phyloP scores from a whole-genome alignment of 169 alveolate species.

The Plasmodium gonderi region DNA sequence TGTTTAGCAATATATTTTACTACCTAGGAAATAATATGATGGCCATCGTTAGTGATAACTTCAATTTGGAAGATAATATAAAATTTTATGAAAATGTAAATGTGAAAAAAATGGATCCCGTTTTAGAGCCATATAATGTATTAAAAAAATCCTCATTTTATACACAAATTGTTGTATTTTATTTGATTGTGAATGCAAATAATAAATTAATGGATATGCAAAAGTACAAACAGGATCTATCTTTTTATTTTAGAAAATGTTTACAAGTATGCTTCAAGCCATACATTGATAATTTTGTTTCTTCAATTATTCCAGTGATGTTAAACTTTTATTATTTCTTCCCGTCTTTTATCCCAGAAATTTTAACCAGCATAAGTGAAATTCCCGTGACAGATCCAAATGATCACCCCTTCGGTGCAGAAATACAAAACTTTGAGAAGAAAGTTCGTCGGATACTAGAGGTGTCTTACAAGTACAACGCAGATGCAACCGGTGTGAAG shows the following conservation, averaged over 20 bases:
- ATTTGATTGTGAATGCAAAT: constrained; percentile 39
- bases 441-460: constrained; percentile 6
- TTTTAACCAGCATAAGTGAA: not conserved
- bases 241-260: constrained; percentile 6
- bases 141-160: constrained; percentile 43
- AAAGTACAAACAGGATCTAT: not conserved
- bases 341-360: constrained; percentile 36
- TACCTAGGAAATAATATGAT: constrained; percentile 29
- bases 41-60: constrained; percentile 38
- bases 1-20: constrained; percentile 33
- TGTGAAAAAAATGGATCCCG: not conserved
- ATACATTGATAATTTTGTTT: constrained; percentile 8
- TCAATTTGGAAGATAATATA: constrained; percentile 34
- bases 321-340: constrained; percentile 52
- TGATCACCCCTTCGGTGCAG: not conserved
- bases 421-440: constrained; percentile 3
- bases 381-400: not conserved
- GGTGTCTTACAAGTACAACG: not conserved
- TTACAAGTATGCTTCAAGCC: constrained; percentile 11
- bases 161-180: constrained; percentile 52
- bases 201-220: constrained; percentile 12
- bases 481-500: no score
- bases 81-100: constrained; percentile 31
- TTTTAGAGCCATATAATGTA: constrained; percentile 39
- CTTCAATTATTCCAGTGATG: constrained; percentile 15